Percentiles rank a stretch among this genome's conserved stretches.
Conservation (phyloP, 352 stramenopile genomes). For the Globisporangium heterothallicum region DNA sequence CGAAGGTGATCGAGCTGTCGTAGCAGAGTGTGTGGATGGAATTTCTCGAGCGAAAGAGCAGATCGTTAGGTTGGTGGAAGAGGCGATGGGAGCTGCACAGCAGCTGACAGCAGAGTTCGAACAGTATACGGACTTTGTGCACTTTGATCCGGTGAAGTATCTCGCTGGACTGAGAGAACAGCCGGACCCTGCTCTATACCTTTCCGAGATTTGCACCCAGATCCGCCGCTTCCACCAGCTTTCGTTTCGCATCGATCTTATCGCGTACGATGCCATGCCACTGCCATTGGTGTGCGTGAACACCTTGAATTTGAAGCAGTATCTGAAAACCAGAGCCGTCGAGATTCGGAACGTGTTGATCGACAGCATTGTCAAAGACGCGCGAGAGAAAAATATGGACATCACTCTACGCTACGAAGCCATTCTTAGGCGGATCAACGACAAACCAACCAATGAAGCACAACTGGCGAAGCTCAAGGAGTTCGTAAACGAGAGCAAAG, state of each 20-base stretch:
- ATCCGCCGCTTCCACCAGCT: conserved; percentile 79
- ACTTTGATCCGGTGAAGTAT: conserved; percentile 76
- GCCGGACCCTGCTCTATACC: conserved; percentile 19
- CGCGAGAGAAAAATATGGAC: conserved; percentile 76
- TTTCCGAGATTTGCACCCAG: conserved; percentile 48
- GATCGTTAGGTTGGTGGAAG: conserved; percentile 46
- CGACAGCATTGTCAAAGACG: conserved; percentile 72
- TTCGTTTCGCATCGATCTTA: conserved; percentile 46
- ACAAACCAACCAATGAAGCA: conserved; percentile 91
- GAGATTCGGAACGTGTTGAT: conserved; percentile 78
- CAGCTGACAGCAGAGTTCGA: conserved; percentile 66
- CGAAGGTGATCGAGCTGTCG: conserved; percentile 27
- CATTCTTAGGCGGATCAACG: conserved; percentile 86
- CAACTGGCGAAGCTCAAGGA: conserved; percentile 87
- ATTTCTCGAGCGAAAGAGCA: conserved; percentile 47
- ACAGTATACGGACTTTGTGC: conserved; percentile 78
- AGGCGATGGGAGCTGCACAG: conserved; percentile 61
- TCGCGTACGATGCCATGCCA: conserved; percentile 69
- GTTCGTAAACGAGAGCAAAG: conserved; percentile 84
- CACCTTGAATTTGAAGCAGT: conserved; percentile 55
- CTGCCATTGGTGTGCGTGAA: conserved; percentile 79
- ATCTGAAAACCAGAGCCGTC: conserved; percentile 60
- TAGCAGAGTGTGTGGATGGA: conserved; percentile 37
- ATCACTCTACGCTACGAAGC: conserved; percentile 87
- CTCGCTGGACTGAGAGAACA: conserved; percentile 44